Base-by-base conservation (phyloP, 2,329 filamentous ascomycete genomes). In the Acrocalymma vagum region DNA sequence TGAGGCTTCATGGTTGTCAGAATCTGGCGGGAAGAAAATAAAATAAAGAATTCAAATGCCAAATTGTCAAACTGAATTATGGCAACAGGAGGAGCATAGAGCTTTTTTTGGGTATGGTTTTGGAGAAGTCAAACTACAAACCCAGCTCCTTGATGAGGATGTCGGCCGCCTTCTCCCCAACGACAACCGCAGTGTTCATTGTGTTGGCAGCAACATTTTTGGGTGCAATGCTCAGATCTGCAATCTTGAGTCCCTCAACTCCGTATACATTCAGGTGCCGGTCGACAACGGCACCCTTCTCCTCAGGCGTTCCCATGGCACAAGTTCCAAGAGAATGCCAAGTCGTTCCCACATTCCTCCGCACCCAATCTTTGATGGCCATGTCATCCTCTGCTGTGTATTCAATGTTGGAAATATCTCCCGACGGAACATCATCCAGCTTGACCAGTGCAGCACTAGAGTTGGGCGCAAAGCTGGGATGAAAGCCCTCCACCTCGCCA, bases 331-430 rank as follows among this genome's bases (percentile, higher is more conserved):
- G 23, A 6, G 61, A 60, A 27, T 65, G 62, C 46, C 71, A 78
- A 0, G 71, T 69, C 3, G 73, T 75, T 2, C 45, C 55, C 3
- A 75, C 48, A 6, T 68, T 69, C 21, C 65, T 51, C 0, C 75
- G 65, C 13, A 77, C 24, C 48, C 28, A 54, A 55, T 75, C 53
- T 51, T 77, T 73, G 23, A 83, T 74, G 1, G 71, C 71, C 16
- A 69, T 65, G 40, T 80, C 72, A 27, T 80, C 79, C 13, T 78
- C 76, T 3, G 64, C 52, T 5, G 71, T 68, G 48, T 82, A 82
- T 42, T 70, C 62, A 27, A 83, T 72, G 39, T 78, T 68, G 21
- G 51, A 42, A 1, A 67, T 43, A 13, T 66, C 56, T 13, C 40
- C 49, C 15, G 63, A 35, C 3, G 58, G 58, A 0, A 45, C 55